phyloP scores from a whole-genome alignment of 257 asterid species.

The Gentiana straminea region DNA sequence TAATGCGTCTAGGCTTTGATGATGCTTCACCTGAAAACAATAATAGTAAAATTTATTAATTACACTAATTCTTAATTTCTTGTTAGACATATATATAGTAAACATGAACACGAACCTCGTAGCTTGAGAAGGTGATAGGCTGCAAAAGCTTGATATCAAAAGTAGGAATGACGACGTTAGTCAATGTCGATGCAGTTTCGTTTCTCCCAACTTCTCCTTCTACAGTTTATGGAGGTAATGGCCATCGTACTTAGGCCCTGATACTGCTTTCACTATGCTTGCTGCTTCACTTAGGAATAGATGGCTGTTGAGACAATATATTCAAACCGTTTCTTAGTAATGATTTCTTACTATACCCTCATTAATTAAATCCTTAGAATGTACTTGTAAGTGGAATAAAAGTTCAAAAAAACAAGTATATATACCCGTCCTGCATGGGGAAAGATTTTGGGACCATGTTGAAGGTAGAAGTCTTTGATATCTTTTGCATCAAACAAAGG shows the following conservation, averaged over 20 bases:
- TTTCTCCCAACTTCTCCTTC: slow-evolving; percentile 18
- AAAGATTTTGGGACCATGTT: slow-evolving; percentile 50
- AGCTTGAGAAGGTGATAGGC: slow-evolving; percentile 34
- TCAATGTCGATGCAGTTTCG: slow-evolving; percentile 26
- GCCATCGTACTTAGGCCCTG: slow-evolving; percentile 49
- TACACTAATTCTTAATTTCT: no score
- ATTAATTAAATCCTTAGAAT: no score
- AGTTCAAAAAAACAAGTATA: no score
- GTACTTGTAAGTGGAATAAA: no score
- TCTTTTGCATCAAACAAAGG: slow-evolving; percentile 49
- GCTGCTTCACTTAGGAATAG: slow-evolving; percentile 6
- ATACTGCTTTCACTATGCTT: slow-evolving; percentile 12
- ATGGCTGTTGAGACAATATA: no score
- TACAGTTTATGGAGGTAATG: slow-evolving; percentile 31
- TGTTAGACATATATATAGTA: no score
- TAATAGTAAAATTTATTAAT: no score
- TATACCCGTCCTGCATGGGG: slow-evolving; percentile 29
- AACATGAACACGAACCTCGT: not conserved
- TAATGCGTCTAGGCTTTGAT: slow-evolving; percentile 19
- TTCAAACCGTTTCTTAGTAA: no score
- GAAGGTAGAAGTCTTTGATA: slow-evolving; percentile 49
- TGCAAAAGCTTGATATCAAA: slow-evolving; percentile 41
- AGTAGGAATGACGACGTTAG: slow-evolving; percentile 49
- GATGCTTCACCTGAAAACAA: slow-evolving; percentile 5
- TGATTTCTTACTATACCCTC: no score